Conservation (phyloP, 345 rosid genomes). For the Rhodamnia rubescens region DNA sequence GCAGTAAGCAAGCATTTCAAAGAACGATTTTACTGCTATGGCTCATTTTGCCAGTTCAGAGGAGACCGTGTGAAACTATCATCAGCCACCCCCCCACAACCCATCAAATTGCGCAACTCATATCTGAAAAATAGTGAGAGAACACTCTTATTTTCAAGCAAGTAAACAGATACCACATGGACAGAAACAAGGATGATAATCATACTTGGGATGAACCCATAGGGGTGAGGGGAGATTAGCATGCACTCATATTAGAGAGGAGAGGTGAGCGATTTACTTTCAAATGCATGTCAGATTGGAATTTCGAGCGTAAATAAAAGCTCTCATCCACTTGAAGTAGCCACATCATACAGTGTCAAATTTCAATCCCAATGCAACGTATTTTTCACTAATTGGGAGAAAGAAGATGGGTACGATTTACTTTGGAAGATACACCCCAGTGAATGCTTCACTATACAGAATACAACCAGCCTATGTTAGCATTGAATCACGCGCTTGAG, state of each 20-base stretch:
- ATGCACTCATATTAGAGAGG: neutral
- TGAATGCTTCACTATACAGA: slow-evolving; percentile 4
- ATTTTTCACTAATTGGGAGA: neutral
- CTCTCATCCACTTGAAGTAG: neutral
- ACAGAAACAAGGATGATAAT: neutral
- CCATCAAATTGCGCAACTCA: neutral
- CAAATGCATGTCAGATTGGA: neutral
- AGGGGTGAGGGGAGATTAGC: neutral
- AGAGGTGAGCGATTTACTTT: neutral
- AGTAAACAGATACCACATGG: neutral
- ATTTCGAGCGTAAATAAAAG: neutral
- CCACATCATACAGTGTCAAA: neutral
- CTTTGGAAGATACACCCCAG: neutral
- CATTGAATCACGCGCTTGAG: slow-evolving; percentile 8
- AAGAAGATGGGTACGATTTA: neutral
- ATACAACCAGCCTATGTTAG: slow-evolving; percentile 36
- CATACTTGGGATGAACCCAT: neutral
- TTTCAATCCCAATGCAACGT: neutral
- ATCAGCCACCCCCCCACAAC: neutral
- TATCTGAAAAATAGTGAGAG: neutral
- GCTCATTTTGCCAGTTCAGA: neutral
- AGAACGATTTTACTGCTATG: neutral
- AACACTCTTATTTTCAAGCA: neutral
- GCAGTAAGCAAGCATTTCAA: neutral
- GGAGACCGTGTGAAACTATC: neutral